Conservation (phyloP, 352 stramenopile genomes). For the Phytophthora pini region DNA sequence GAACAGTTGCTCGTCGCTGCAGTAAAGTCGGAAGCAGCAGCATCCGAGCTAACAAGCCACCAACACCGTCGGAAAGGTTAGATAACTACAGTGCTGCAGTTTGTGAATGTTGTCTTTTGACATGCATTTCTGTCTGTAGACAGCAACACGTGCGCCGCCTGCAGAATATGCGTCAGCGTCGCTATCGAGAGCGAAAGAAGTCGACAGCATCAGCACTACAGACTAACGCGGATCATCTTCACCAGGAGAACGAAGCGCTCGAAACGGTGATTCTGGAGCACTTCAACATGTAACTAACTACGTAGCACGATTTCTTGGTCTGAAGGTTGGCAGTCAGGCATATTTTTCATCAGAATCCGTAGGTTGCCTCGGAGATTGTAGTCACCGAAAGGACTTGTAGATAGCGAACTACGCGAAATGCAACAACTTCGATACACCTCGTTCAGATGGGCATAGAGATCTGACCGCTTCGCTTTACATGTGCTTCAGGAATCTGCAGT, state of each 20-base stretch:
- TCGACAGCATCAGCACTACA: constrained; percentile 38
- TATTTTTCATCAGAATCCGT: neutral
- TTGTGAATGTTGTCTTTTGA: too few relatives aligned
- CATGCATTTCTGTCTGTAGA: constrained; percentile 7
- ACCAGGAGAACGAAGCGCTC: constrained; percentile 58
- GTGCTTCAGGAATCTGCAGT: neutral
- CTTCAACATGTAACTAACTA: constrained; percentile 12
- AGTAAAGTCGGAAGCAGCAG: constrained; percentile 1
- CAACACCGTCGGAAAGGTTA: constrained; percentile 19
- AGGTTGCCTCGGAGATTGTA: neutral
- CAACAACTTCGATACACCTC: too few relatives aligned
- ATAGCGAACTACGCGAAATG: too few relatives aligned
- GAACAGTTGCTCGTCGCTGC: neutral
- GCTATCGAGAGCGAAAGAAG: constrained; percentile 60
- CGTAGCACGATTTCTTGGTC: neutral
- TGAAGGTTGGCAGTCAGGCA: neutral
- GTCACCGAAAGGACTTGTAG: too few relatives aligned
- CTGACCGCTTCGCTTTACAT: neutral
- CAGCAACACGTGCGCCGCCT: constrained; percentile 44
- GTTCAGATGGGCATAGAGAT: constrained; percentile 4
- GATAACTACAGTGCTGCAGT: neutral
- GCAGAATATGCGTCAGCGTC: constrained; percentile 51
- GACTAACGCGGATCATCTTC: constrained; percentile 49
- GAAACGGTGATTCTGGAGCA: constrained; percentile 39
- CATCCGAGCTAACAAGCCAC: neutral